These are phyloP conservation scores for Paulownia fortunei DNA, from an alignment of 257 asterid species.

Conservation along the genomic window DNA sequence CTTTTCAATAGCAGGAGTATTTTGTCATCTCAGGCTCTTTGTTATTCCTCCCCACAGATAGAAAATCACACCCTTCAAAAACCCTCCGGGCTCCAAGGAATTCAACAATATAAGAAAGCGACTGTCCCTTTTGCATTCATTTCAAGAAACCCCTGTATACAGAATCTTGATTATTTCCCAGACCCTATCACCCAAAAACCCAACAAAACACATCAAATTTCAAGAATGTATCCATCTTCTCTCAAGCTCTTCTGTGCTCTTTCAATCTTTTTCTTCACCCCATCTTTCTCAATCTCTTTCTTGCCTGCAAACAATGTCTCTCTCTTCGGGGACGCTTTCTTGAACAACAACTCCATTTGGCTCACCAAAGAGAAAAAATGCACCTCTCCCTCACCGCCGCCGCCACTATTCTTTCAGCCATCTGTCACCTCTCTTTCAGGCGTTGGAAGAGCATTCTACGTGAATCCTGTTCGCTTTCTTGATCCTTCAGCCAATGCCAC, in stretches of 20 bases:
- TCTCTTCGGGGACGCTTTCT: conserved; percentile 62
- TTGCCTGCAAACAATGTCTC: conserved; percentile 48
- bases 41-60: not conserved
- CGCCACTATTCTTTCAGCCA: not conserved
- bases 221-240: conserved; percentile 34
- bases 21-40: no score
- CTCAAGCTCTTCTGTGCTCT: conserved; percentile 27
- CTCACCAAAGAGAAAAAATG: conserved; percentile 58
- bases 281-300: conserved; percentile 38
- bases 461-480: conserved; percentile 64
- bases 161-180: not conserved
- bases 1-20: no score
- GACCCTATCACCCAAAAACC: not conserved
- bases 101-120: not conserved
- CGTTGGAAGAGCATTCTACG: conserved; percentile 68
- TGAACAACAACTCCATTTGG: conserved; percentile 42
- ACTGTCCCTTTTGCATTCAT: not conserved
- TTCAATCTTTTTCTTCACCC: conserved; percentile 32
- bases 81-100: not conserved
- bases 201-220: not conserved
- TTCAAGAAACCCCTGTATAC: not conserved
- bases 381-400: conserved; percentile 27
- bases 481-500: conserved; percentile 53
- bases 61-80: not conserved
- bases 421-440: conserved; percentile 34